These are phyloP conservation scores for Eutrema japonicum DNA, from an alignment of 345 rosid genomes.

Conservation along the genomic window DNA sequence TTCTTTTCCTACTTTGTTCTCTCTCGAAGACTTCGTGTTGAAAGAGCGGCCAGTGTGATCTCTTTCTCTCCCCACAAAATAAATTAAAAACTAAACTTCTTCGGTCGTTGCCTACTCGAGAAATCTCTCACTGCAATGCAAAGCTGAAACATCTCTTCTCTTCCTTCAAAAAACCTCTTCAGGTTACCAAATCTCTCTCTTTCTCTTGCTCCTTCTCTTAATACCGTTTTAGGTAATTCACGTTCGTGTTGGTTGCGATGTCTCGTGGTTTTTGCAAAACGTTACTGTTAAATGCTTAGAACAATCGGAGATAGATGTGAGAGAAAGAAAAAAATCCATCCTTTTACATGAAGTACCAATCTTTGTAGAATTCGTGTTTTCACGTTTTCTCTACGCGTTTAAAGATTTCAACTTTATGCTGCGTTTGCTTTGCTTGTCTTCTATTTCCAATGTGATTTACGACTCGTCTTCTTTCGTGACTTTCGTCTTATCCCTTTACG, in stretches of 20 bases:
- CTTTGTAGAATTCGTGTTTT: constrained; percentile 41
- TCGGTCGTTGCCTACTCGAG: constrained; percentile 28
- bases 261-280: constrained; percentile 4
- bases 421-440: neutral
- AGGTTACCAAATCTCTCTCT: constrained; percentile 22
- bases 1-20: neutral
- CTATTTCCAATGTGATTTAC: constrained; percentile 31
- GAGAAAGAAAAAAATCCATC: constrained; percentile 16
- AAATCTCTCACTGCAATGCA: constrained; percentile 39
- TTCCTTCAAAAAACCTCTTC: neutral
- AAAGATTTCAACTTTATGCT: constrained; percentile 32
- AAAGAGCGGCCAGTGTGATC: constrained; percentile 39
- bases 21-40: constrained; percentile 31
- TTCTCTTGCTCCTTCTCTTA: neutral
- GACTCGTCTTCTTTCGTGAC: neutral
- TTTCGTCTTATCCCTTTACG: constrained; percentile 32
- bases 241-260: constrained; percentile 20
- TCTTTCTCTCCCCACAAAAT: neutral
- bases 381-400: constrained; percentile 42
- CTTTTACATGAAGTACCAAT: constrained; percentile 46
- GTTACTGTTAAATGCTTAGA: constrained; percentile 30
- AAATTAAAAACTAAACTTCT: neutral
- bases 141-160: constrained; percentile 28
- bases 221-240: constrained; percentile 23
- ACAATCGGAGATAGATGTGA: constrained; percentile 18